Percentiles rank a stretch among this genome's conserved stretches.
Conservation (phyloP, 176 grass and related monocot species). For the Metroxylon sagu region DNA sequence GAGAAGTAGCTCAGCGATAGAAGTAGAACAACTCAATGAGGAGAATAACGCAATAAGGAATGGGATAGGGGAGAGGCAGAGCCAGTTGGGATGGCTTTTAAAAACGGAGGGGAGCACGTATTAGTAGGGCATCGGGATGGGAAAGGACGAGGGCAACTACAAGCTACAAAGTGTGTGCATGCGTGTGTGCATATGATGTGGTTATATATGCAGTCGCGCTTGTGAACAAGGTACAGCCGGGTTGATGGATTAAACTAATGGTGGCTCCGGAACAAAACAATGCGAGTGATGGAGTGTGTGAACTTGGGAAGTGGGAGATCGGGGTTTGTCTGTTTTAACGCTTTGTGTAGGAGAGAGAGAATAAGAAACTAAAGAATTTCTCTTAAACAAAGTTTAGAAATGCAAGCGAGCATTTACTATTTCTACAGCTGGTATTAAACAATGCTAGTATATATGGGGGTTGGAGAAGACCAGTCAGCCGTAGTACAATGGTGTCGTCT, state of each 20-base stretch:
- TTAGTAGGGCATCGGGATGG: conserved; percentile 13
- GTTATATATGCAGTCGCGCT: background rate
- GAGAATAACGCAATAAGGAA: background rate
- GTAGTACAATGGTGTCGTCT: conserved; percentile 15
- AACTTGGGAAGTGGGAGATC: conserved; percentile 30
- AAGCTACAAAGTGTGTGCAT: background rate
- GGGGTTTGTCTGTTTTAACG: conserved; percentile 36
- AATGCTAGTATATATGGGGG: background rate
- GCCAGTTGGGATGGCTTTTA: background rate
- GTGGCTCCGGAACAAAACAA: conserved; percentile 6
- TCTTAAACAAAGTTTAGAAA: too few species aligned
- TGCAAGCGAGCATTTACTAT: too few species aligned
- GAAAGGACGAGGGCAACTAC: background rate
- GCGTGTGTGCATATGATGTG: background rate
- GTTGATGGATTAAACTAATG: conserved; percentile 4
- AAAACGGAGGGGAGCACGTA: conserved; percentile 11
- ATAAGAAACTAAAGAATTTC: too few species aligned
- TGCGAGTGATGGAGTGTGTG: conserved; percentile 3
- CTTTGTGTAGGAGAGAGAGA: too few species aligned
- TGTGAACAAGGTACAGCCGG: too few species aligned
- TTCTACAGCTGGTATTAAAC: background rate
- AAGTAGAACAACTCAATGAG: background rate
- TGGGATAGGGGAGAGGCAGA: conserved; percentile 6
- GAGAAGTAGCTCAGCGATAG: background rate
- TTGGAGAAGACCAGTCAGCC: conserved; percentile 30